Percentiles rank a stretch among this genome's conserved stretches.
Conservation (phyloP, 345 rosid genomes). For the Angophora floribunda region DNA sequence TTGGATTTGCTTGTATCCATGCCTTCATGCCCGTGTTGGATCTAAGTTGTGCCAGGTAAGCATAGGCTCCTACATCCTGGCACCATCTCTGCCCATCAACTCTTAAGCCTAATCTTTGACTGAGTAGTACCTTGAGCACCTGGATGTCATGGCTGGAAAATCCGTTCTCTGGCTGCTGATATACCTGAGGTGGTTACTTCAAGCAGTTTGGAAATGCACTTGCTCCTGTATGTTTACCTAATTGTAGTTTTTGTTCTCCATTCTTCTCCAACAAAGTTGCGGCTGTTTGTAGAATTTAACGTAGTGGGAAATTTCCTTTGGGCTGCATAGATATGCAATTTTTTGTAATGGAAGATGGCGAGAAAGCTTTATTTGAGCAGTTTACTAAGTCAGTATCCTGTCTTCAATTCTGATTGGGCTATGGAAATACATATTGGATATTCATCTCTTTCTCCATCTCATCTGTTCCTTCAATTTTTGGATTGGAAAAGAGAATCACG, state of each 20-base stretch:
- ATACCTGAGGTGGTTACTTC: conserved; percentile 72
- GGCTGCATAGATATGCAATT: conserved; percentile 9
- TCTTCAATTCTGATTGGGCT: neutral
- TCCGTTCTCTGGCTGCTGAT: conserved; percentile 30
- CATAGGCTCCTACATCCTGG: neutral
- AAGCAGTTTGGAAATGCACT: conserved; percentile 8
- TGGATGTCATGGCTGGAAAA: conserved; percentile 43
- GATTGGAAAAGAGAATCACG: neutral
- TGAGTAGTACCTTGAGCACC: conserved; percentile 45
- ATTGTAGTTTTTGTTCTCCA: conserved; percentile 1
- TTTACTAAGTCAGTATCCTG: neutral
- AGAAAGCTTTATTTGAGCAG: neutral
- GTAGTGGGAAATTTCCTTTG: conserved; percentile 5
- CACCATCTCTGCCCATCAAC: neutral
- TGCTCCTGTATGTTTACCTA: conserved; percentile 1
- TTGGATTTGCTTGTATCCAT: neutral
- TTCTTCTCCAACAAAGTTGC: neutral
- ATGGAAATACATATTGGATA: neutral
- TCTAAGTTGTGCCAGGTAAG: neutral
- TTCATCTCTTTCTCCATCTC: neutral
- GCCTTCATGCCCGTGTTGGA: neutral
- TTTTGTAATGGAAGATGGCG: neutral
- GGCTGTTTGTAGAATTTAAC: neutral
- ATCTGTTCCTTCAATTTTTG: neutral
- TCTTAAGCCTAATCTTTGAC: conserved; percentile 1